phyloP scores from a whole-genome alignment of 2,329 filamentous ascomycete genomes.

The Akanthomyces uredinophilus region DNA sequence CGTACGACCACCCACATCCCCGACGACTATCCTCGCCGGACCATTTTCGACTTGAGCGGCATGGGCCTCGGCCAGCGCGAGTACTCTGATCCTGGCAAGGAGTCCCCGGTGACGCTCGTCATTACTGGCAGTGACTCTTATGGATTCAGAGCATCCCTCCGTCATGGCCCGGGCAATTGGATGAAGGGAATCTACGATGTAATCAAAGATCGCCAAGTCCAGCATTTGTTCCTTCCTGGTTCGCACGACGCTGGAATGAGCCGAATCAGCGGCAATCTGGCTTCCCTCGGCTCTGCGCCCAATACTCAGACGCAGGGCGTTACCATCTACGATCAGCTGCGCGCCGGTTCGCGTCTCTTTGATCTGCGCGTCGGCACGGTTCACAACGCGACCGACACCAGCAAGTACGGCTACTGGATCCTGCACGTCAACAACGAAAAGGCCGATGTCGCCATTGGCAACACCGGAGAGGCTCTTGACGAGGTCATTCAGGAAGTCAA shows the following conservation, averaged over 20 bases:
- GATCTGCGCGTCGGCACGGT: slow-evolving; percentile 39
- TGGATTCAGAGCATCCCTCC: slow-evolving; percentile 28
- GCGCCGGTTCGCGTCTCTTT: slow-evolving; percentile 41
- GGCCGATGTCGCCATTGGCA: slow-evolving; percentile 35
- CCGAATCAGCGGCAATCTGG: slow-evolving; percentile 30
- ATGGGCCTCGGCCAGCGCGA: slow-evolving; percentile 31
- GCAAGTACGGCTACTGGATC: slow-evolving; percentile 32
- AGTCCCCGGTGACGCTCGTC: slow-evolving; percentile 28
- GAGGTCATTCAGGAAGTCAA: slow-evolving; percentile 41
- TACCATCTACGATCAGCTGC: slow-evolving; percentile 40
- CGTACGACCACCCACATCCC: slow-evolving; percentile 28
- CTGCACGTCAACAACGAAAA: slow-evolving; percentile 36
- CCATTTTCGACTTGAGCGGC: slow-evolving; percentile 26
- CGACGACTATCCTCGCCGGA: slow-evolving; percentile 21
- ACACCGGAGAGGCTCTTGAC: slow-evolving; percentile 39
- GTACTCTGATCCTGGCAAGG: slow-evolving; percentile 27
- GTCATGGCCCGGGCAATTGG: slow-evolving; percentile 26
- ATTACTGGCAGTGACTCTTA: slow-evolving; percentile 31
- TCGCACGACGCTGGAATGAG: slow-evolving; percentile 47
- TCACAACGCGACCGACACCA: slow-evolving; percentile 17
- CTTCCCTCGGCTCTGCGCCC: slow-evolving; percentile 29
- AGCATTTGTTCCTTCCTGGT: slow-evolving; percentile 43
- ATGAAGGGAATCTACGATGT: slow-evolving; percentile 29
- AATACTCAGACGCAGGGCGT: slow-evolving; percentile 43
- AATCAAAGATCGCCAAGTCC: slow-evolving; percentile 34